Base-by-base conservation (phyloP, 805 yeast species). In the Trichomonascus vanleenenianus region DNA sequence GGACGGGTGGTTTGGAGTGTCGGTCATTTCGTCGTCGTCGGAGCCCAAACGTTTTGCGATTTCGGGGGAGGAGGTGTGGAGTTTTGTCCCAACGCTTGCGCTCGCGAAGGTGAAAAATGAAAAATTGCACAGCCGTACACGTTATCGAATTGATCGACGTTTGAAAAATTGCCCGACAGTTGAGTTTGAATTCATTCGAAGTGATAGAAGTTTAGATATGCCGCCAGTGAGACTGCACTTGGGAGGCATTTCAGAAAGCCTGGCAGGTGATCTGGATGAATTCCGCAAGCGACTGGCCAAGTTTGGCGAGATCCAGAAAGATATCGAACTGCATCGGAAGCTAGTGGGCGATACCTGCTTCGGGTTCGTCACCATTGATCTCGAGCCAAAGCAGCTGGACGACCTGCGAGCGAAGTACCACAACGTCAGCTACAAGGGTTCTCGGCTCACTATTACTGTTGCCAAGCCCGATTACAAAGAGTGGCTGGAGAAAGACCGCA, bases 371-470 rank as follows among this genome's bases (percentile, higher is more conserved):
- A 78, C 83, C 18, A 66, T 91, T 62, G 64, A 68, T n/a, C 61
- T 81, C 10, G 61, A 71, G 1, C 67, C 70, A 2, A 62, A 65
- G 16, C 67, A 71, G 31, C 77, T 72, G 45, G 65, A 63, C 1
- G 75, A 74, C 40, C 63, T 91, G 43, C 72, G 73, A 47, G 60
- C 65, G 5, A 68, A 83, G 0, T 73, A 85, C 51, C 75, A 86
- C 59, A 93, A 89, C 27, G 75, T 83, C 1, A 75, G 74, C 20
- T 91, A 73, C 64, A 86, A 84, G 72, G 95, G 95, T 2, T 71
- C 82, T 20, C 76, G 73, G 44, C 62, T 91, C 31, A 68, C 70
- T 2, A 64, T 91, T 8, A 78, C 73, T 43, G 60, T 66, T 39
- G 96, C 97, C 2, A 76, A 73, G 52, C 79, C 79, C 0, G 68